Percentiles rank a stretch among this genome's conserved stretches.
Evolutionary conservation across 805 yeast species (phyloP).

Genomic region (Yueomyces sp.): DNA sequence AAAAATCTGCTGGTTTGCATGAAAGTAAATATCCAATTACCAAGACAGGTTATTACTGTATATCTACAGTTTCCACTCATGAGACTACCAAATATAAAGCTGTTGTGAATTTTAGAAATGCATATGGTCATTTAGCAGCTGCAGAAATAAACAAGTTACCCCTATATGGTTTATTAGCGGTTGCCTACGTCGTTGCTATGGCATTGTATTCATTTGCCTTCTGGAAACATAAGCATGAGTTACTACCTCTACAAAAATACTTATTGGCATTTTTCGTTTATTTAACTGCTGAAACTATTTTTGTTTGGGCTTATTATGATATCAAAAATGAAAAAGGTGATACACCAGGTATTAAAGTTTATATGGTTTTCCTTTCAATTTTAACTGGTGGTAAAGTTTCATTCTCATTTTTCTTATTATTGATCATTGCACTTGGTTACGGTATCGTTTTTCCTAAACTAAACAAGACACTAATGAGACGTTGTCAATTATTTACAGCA

Average conservation of each 20-base stretch:
- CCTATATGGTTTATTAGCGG: constrained; percentile 72
- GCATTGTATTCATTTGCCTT: constrained; percentile 78
- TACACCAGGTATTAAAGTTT: constrained; percentile 47
- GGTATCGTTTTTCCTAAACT: constrained; percentile 87
- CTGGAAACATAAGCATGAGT: constrained; percentile 72
- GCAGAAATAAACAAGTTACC: constrained; percentile 85
- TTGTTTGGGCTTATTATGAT: constrained; percentile 87
- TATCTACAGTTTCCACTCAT: constrained; percentile 47
- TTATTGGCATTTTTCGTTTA: constrained; percentile 75
- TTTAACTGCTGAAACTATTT: constrained; percentile 69
- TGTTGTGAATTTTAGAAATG: constrained; percentile 73
- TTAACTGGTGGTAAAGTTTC: constrained; percentile 73
- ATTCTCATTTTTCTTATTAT: constrained; percentile 73
- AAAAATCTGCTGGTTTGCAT: constrained; percentile 46
- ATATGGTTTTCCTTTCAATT: constrained; percentile 65
- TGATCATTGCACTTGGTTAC: constrained; percentile 83
- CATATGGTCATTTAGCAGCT: constrained; percentile 83
- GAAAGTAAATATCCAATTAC: constrained; percentile 50
- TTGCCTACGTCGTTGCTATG: constrained; percentile 69
- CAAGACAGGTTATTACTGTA: constrained; percentile 86
- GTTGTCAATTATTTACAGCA: constrained; percentile 45
- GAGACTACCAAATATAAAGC: constrained; percentile 40
- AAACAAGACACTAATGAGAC: constrained; percentile 60
- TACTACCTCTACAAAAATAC: constrained; percentile 82
- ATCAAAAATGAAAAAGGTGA: constrained; percentile 53